Conservation (phyloP, 2,329 filamentous ascomycete species). For the Diaporthe batatas region DNA sequence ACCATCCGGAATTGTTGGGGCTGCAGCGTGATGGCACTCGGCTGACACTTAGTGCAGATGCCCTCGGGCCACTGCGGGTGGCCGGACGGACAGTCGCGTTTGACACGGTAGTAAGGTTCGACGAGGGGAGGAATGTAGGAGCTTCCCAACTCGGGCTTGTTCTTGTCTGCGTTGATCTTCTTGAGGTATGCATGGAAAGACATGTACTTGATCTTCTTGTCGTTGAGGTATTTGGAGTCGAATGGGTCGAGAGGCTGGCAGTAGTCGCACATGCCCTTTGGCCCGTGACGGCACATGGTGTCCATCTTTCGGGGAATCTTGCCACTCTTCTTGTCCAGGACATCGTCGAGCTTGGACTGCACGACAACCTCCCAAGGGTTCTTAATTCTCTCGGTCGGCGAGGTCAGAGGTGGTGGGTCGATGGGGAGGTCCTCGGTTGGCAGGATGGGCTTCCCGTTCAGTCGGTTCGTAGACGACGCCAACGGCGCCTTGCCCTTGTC, state of each 20-base stretch:
- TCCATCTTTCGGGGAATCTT: constrained; percentile 86
- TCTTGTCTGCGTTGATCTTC: constrained; percentile 96
- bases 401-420: constrained; percentile 68
- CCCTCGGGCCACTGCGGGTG: constrained; percentile 95
- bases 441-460: constrained; percentile 83
- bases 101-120: constrained; percentile 93
- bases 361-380: constrained; percentile 94
- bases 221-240: constrained; percentile 85
- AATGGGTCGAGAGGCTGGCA: constrained; percentile 98
- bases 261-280: constrained; percentile 99
- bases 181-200: constrained; percentile 95
- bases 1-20: constrained; percentile 96
- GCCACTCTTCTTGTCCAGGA: constrained; percentile 87
- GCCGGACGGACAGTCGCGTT: constrained; percentile 89
- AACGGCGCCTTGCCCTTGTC: constrained; percentile 48
- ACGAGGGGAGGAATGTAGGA: constrained; percentile 96
- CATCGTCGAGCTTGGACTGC: constrained; percentile 89
- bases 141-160: constrained; percentile 92
- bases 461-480: constrained; percentile 69
- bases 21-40: constrained; percentile 94
- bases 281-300: constrained; percentile 91
- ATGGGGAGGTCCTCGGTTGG: constrained; percentile 77
- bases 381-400: constrained; percentile 75
- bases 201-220: constrained; percentile 98
- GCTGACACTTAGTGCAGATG: constrained; percentile 98